Evolutionary conservation across 2,329 filamentous ascomycete genomes (phyloP).

Genomic region (Monosporascus cannonballus): DNA sequence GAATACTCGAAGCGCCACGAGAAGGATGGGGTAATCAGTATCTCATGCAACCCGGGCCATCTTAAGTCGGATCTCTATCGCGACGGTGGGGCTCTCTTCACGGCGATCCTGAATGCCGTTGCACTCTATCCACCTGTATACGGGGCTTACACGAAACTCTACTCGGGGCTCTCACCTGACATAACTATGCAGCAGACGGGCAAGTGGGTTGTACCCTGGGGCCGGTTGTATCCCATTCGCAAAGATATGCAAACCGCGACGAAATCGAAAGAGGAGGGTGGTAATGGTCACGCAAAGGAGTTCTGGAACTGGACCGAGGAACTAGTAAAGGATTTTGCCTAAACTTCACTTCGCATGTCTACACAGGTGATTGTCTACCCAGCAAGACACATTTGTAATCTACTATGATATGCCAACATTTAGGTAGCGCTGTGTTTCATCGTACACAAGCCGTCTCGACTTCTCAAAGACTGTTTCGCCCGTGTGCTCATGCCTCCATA

Average conservation of each 20-base stretch:
- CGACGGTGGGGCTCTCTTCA: neutral
- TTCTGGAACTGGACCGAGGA: neutral
- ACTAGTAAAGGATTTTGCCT: neutral
- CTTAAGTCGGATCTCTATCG: conserved; percentile 20
- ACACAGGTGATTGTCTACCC: no score
- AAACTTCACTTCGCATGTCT: no score
- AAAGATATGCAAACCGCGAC: neutral
- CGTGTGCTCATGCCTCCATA: no score
- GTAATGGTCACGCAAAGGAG: neutral
- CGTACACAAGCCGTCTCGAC: no score
- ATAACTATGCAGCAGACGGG: neutral
- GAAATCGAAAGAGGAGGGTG: neutral
- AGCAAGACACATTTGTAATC: no score
- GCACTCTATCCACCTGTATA: neutral
- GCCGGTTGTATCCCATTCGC: neutral
- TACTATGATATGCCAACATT: no score
- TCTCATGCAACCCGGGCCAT: conserved; percentile 23
- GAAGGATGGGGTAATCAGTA: conserved; percentile 16
- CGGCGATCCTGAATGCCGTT: neutral
- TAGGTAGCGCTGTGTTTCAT: no score
- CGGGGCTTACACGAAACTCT: neutral
- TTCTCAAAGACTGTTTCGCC: no score
- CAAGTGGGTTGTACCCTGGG: neutral
- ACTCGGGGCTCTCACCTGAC: neutral
- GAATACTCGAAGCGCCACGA: conserved; percentile 18